phyloP scores from a whole-genome alignment of 371 early-diverging fungal species.

The Blakeslea trispora region DNA sequence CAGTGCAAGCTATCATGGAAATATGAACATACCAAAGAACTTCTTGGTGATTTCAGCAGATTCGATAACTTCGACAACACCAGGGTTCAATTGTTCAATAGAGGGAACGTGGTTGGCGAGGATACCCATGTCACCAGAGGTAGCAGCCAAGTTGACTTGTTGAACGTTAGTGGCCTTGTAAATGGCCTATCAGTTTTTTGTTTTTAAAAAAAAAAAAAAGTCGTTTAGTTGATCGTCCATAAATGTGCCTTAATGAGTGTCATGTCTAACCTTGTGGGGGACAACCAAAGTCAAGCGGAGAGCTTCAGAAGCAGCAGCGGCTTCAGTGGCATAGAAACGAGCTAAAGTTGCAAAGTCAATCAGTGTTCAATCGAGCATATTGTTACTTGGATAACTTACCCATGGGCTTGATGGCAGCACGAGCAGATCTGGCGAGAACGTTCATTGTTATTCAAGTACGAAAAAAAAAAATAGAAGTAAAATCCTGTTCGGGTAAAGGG shows the following conservation, averaged over 20 bases:
- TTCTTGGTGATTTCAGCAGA: slow-evolving; percentile 79
- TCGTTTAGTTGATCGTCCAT: too few relatives aligned
- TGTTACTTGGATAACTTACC: slow-evolving; percentile 35
- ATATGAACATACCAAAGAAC: slow-evolving; percentile 78
- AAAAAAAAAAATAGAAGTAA: slow-evolving; percentile 7
- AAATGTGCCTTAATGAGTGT: not conserved
- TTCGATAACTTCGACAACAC: slow-evolving; percentile 85
- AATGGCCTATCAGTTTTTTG: slow-evolving; percentile 54
- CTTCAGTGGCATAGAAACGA: slow-evolving; percentile 79
- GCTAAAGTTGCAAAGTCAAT: slow-evolving; percentile 37
- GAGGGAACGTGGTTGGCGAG: slow-evolving; percentile 97
- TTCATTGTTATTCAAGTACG: slow-evolving; percentile 44
- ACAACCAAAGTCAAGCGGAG: slow-evolving; percentile 88
- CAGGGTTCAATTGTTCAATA: slow-evolving; percentile 95
- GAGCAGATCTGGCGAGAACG: slow-evolving; percentile 62
- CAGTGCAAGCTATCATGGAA: not conserved
- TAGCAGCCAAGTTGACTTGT: slow-evolving; percentile 94
- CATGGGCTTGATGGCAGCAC: slow-evolving; percentile 51
- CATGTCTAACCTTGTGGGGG: slow-evolving; percentile 81
- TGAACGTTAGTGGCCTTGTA: slow-evolving; percentile 79
- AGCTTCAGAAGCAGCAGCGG: slow-evolving; percentile 69
- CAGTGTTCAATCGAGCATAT: not conserved
- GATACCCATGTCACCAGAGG: slow-evolving; percentile 98
- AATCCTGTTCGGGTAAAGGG: slow-evolving; percentile 1
- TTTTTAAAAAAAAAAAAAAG: slow-evolving; percentile 4